Evolutionary conservation across 495 filamentous ascomycete genomes (phyloP).

Genomic region (Pyrenopolyporus hunteri): DNA sequence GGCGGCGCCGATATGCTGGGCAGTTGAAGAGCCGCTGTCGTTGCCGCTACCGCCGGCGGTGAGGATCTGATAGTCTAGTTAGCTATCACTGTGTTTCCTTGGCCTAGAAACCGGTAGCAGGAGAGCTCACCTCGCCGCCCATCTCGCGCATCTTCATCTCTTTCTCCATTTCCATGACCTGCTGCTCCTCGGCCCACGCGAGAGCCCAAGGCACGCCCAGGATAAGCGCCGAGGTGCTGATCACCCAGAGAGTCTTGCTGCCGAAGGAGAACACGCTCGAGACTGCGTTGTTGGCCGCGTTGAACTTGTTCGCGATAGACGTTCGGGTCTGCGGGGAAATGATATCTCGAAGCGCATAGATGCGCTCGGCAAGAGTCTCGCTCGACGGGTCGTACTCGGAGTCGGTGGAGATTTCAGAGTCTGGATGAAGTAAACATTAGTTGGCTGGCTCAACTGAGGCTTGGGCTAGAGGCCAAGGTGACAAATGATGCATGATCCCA

Average conservation of each 20-base stretch:
- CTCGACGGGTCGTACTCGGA: slow-evolving; percentile 58
- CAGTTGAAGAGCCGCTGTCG: slow-evolving; percentile 38
- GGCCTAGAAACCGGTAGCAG: neutral
- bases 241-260: slow-evolving; percentile 85
- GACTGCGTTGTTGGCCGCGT: slow-evolving; percentile 55
- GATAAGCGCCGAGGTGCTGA: slow-evolving; percentile 85
- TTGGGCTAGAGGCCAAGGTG: neutral
- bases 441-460: neutral
- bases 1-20: slow-evolving; percentile 43
- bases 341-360: slow-evolving; percentile 88
- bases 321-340: slow-evolving; percentile 83
- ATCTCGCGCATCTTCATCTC: slow-evolving; percentile 91
- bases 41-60: slow-evolving; percentile 37
- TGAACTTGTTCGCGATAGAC: slow-evolving; percentile 64
- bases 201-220: slow-evolving; percentile 92
- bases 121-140: slow-evolving; percentile 53
- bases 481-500: neutral
- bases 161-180: slow-evolving; percentile 93
- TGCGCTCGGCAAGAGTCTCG: slow-evolving; percentile 76
- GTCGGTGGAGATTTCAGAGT: slow-evolving; percentile 70
- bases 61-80: slow-evolving; percentile 43
- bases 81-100: neutral
- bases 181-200: slow-evolving; percentile 92
- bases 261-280: slow-evolving; percentile 68
- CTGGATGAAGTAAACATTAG: slow-evolving; percentile 44